phyloP scores from a whole-genome alignment of 176 grass and related monocot genomes.

The Canna indica region DNA sequence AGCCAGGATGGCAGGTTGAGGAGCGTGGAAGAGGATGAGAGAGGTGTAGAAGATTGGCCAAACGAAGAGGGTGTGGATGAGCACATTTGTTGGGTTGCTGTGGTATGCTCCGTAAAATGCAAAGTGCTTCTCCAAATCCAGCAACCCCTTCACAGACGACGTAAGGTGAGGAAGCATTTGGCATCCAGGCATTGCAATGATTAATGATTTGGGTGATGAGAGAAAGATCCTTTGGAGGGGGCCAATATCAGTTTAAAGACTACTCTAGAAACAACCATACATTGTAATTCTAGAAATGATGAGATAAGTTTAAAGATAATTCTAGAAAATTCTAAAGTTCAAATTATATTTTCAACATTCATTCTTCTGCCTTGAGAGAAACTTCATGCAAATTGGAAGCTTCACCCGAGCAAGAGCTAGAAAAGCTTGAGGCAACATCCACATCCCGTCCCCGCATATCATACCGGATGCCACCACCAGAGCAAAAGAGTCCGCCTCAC shows the following conservation, averaged over 20 bases:
- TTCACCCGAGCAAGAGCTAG: conserved; percentile 25
- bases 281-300: no score
- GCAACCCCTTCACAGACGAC: conserved; percentile 29
- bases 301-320: no score
- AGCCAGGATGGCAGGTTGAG: conserved; percentile 6
- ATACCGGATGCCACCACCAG: no score
- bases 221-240: no score
- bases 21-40: conserved; percentile 20
- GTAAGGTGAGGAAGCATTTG: neutral
- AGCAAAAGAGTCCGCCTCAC: no score
- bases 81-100: conserved; percentile 57
- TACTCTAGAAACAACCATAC: no score
- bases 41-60: conserved; percentile 57
- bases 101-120: conserved; percentile 73
- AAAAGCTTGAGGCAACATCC: no score
- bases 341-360: no score
- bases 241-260: no score
- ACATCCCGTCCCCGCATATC: no score
- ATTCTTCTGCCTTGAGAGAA: conserved; percentile 24
- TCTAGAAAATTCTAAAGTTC: no score
- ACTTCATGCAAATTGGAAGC: conserved; percentile 35
- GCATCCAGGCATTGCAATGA: neutral
- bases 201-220: neutral
- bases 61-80: conserved; percentile 49
- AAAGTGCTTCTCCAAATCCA: conserved; percentile 92